These are phyloP conservation scores for Saraca asoca DNA, from an alignment of 331 rosid genomes.

Conservation along the genomic window DNA sequence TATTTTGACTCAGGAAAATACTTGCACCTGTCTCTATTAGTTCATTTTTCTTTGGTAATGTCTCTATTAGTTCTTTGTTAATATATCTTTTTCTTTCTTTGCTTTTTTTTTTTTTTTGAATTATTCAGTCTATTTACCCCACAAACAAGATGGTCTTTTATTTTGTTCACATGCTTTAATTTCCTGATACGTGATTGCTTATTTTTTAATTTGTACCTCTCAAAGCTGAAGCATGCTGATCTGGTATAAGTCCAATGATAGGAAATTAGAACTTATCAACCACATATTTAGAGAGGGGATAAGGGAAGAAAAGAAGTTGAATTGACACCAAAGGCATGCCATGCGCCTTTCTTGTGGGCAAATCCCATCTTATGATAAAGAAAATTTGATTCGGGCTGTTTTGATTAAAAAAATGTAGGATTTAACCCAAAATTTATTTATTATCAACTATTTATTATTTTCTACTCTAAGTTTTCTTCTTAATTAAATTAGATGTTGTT, in stretches of 20 bases:
- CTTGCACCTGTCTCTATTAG: too few relatives aligned
- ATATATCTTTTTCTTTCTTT: too few relatives aligned
- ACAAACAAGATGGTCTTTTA: not conserved
- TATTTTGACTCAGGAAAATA: too few relatives aligned
- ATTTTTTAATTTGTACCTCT: not conserved
- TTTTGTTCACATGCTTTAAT: not conserved
- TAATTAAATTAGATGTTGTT: too few relatives aligned
- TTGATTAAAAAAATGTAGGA: too few relatives aligned
- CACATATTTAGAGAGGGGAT: not conserved
- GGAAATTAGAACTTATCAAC: not conserved
- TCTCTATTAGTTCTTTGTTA: not conserved
- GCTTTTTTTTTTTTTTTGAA: not conserved
- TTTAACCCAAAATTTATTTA: too few relatives aligned
- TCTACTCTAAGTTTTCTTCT: too few relatives aligned
- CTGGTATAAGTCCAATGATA: constrained; percentile 12
- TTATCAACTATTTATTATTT: too few relatives aligned
- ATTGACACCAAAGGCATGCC: not conserved
- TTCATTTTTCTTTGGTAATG: not conserved
- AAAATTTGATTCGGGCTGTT: too few relatives aligned
- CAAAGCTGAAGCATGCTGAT: constrained; percentile 4
- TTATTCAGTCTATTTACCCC: not conserved
- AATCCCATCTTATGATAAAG: not conserved
- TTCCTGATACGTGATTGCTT: not conserved
- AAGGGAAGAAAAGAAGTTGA: constrained; percentile 9
- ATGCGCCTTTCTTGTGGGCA: constrained; percentile 1